A percentile compares a stretch with the other conserved stretches of the same genome.
These are phyloP conservation scores for Allium sativum DNA, from an alignment of 106 monocot species.

Conservation along the genomic window DNA sequence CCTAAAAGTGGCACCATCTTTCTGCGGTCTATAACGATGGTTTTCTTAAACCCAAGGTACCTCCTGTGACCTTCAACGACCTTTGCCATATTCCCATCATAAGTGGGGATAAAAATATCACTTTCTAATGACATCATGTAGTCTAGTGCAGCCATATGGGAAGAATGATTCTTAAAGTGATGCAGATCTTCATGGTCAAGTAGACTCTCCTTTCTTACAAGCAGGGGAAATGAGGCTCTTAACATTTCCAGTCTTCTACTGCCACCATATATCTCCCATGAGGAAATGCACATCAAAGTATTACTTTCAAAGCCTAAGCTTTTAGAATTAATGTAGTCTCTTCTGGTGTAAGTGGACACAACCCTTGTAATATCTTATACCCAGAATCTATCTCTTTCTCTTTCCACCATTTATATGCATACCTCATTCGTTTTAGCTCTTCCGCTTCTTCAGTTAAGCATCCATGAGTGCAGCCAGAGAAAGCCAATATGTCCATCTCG, in stretches of 20 bases:
- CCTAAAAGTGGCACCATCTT: conserved; percentile 41
- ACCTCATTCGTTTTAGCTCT: conserved; percentile 81
- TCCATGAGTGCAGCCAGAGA: conserved; percentile 90
- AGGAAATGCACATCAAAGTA: conserved; percentile 77
- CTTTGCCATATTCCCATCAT: conserved; percentile 97
- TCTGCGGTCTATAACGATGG: conserved; percentile 40
- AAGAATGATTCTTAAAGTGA: conserved; percentile 66
- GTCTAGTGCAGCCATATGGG: conserved; percentile 90
- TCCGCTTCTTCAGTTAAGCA: conserved; percentile 75
- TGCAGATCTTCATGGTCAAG: conserved; percentile 52
- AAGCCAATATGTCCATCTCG: conserved; percentile 99
- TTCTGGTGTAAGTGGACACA: conserved; percentile 87
- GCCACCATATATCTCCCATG: conserved; percentile 82
- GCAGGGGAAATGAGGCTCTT: conserved; percentile 47
- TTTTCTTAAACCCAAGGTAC: conserved; percentile 39
- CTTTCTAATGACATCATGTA: conserved; percentile 77
- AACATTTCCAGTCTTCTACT: conserved; percentile 44
- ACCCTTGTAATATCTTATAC: conserved; percentile 65
- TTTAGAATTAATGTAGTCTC: conserved; percentile 62
- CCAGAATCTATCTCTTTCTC: conserved; percentile 84
- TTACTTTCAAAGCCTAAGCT: conserved; percentile 57
- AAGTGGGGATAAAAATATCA: conserved; percentile 80
- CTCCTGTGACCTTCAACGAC: conserved; percentile 93
- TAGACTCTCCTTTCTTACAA: conserved; percentile 89
- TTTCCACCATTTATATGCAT: conserved; percentile 99